Conservation (phyloP, 1,284 basidiomycete species). For the Ustilago tritici region DNA sequence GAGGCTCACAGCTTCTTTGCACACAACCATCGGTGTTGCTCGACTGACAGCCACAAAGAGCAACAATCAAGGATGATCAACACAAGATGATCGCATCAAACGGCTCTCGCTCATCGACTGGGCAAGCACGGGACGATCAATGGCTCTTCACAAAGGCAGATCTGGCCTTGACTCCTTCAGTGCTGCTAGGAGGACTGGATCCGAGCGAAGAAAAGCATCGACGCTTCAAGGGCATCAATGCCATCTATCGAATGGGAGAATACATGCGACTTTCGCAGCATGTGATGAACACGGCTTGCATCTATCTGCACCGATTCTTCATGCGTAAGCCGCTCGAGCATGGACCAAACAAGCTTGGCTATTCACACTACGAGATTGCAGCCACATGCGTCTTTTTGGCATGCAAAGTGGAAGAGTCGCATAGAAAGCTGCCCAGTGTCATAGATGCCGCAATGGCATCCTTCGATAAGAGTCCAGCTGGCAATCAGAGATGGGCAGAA, state of each 20-base stretch:
- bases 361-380: constrained; percentile 76
- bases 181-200: constrained; percentile 41
- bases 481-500: constrained; percentile 62
- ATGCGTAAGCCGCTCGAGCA: constrained; percentile 79
- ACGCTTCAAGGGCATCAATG: constrained; percentile 57
- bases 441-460: constrained; percentile 81
- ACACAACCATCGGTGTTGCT: background rate
- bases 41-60: background rate
- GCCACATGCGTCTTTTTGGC: constrained; percentile 90
- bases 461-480: constrained; percentile 73
- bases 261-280: constrained; percentile 61
- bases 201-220: constrained; percentile 53
- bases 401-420: constrained; percentile 90
- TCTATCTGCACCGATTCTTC: constrained; percentile 93
- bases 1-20: background rate
- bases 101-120: constrained; percentile 18
- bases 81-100: constrained; percentile 31
- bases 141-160: constrained; percentile 57
- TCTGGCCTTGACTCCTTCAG: constrained; percentile 49
- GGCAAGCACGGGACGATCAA: constrained; percentile 41
- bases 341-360: constrained; percentile 76
- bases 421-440: constrained; percentile 84
- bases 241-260: constrained; percentile 65
- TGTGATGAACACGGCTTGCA: constrained; percentile 75
- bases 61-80: constrained; percentile 20